A percentile compares a stretch with the other conserved stretches of the same genome.
Evolutionary conservation across 108 stramenopile genomes (phyloP).

Genomic region (Schizochytrium sp.): DNA sequence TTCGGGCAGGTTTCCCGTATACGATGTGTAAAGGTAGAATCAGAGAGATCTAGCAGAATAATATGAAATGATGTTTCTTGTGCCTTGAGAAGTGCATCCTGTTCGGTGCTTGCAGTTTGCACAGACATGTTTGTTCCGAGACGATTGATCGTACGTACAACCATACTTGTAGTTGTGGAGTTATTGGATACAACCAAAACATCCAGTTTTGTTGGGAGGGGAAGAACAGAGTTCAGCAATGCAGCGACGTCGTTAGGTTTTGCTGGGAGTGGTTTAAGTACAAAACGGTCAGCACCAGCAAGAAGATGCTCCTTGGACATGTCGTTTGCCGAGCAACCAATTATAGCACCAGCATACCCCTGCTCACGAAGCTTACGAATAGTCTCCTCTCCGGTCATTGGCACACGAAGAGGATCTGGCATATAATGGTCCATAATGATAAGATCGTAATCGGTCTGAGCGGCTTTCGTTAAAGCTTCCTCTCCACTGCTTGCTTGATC

Average conservation of each 20-base stretch:
- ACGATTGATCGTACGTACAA: background rate
- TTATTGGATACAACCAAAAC: background rate
- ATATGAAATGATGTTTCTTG: background rate
- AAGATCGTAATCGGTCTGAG: background rate
- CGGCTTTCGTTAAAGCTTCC: conserved; percentile 1
- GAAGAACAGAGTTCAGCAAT: background rate
- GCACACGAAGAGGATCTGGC: background rate
- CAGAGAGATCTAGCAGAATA: background rate
- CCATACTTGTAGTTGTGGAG: background rate
- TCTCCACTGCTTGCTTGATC: background rate
- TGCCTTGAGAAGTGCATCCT: background rate
- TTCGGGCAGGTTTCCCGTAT: background rate
- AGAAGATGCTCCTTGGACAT: conserved; percentile 34
- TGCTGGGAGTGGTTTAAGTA: conserved; percentile 11
- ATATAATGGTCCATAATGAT: conserved; percentile 55
- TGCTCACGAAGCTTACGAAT: conserved; percentile 8
- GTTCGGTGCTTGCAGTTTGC: background rate
- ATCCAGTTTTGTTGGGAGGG: background rate
- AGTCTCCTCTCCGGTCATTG: conserved; percentile 48
- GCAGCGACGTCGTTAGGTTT: conserved; percentile 11
- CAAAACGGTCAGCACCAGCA: conserved; percentile 33
- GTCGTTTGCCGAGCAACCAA: conserved; percentile 53
- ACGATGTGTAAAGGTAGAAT: background rate
- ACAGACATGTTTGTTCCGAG: background rate
- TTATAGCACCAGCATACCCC: background rate